Base-by-base conservation (phyloP, 164 flowering plant genomes). In the Cinnamomum chago region DNA sequence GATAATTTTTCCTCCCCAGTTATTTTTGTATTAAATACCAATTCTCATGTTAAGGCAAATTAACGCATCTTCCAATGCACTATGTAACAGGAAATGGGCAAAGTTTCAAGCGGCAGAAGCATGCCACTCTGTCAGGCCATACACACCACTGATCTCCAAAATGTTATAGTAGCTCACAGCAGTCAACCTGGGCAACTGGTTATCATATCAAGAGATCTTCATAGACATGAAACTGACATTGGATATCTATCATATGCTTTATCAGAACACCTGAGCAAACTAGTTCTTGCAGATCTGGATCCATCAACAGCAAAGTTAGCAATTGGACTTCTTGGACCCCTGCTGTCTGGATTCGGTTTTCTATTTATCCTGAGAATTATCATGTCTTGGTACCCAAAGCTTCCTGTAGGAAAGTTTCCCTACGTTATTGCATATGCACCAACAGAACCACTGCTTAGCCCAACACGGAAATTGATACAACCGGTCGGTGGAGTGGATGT, bases 341-440 rank as follows among this genome's bases (percentile, higher is more conserved):
- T 91, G 62, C 85, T 95, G 13, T 90, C 99, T 0, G 97, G 85
- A 27, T 90, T 93, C 76, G 82, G 79, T 18, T 93, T 95, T 78
- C 81, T 95, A 40, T 95, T 95, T 75, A 84, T 95, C 0, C 2
- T 88, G 75, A 91, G 99, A 82, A 91, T 95, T 70, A 90, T 95
- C 2, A 95, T 95, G 99, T 95, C 99, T 18, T 93, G 99, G 99
- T 95, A 95, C 78, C 99, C 99, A 0, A 92, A 92, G 79, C 93
- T 95, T 72, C 99, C 98, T 0, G 93, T 92, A 7, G 91, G 86
- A n/a, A 88, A 92, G 77, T 91, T 95, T 74, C 99, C 99, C 3
- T 93, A 91, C 76, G 91, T 92, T 5, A 50, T 95, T 64, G 99
- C 93, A 15, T 93, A 90, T 80, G 97, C 95, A 58, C 99, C 99